A percentile compares a stretch with the other conserved stretches of the same genome.
Conservation (phyloP, 495 filamentous ascomycete species). For the Penicillium cosmopolitanum region DNA sequence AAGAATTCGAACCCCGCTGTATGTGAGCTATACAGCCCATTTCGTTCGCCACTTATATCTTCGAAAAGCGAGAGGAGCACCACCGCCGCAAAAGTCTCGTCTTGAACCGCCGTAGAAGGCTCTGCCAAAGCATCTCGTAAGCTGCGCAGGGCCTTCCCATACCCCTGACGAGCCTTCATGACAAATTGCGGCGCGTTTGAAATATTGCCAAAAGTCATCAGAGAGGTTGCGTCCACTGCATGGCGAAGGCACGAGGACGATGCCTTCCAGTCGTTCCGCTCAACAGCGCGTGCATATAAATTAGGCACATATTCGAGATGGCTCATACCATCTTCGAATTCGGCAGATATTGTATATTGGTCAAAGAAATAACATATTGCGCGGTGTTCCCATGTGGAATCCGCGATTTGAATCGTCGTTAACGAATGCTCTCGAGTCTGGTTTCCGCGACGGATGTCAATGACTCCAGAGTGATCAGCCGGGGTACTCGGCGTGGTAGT, state of each 20-base stretch:
- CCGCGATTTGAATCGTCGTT: conserved; percentile 28
- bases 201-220: conserved; percentile 41
- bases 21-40: conserved; percentile 47
- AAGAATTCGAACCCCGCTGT: conserved; percentile 47
- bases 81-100: conserved; percentile 48
- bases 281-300: conserved; percentile 35
- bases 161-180: conserved; percentile 36
- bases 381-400: conserved; percentile 45
- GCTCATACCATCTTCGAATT: conserved; percentile 27
- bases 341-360: conserved; percentile 38
- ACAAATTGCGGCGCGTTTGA: conserved; percentile 34
- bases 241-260: conserved; percentile 38
- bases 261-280: conserved; percentile 8
- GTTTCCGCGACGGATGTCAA: conserved; percentile 4
- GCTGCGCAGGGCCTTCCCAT: conserved; percentile 40
- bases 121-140: conserved; percentile 36
- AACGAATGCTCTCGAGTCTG: conserved; percentile 11
- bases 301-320: conserved; percentile 43
- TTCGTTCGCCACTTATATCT: conserved; percentile 44
- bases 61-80: conserved; percentile 46
- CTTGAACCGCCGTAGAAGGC: conserved; percentile 37
- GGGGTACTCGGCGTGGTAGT: not conserved
- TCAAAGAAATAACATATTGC: conserved; percentile 51
- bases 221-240: conserved; percentile 46
- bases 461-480: conserved; percentile 1